Base-by-base conservation (phyloP, 1,284 basidiomycete species). In the Mycosarcoma maydis region DNA sequence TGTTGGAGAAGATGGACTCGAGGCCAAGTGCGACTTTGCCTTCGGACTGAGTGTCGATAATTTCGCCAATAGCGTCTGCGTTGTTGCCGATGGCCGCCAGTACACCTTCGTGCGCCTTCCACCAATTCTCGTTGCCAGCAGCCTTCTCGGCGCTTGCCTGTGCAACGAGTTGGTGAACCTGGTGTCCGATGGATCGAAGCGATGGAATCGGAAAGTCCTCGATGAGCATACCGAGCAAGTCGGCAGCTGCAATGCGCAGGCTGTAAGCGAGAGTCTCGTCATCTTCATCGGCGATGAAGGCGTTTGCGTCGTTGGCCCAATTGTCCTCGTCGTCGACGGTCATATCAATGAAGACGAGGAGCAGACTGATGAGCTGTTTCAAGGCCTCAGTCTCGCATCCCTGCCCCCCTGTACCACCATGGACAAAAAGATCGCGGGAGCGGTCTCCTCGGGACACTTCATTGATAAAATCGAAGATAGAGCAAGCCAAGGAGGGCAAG, bases 231-330 rank as follows among this genome's bases (percentile, higher is more conserved):
- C 87, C 86, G 36, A 96, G 84, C 24, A 97, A 83, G 76, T 97
- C 95, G 71, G 93, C 89, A 4, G 90, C 89, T 5, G 91, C 90
- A 10, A 92, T 87, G 33, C 95, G 87, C 39, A 94, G 86, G 61
- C 90, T 91, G 80, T 92, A 94, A 0, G 86, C 82, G 46, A 91
- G 87, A 1, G 89, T 89, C 69, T 96, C 93, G 73, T 97, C 95
- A 65, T 97, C 92, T 77, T 97, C 94, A 75, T 97, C 92, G 20
- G 90, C 90, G 22, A 98, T 89, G 79, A 98, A 98, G 3, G 90
- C 88, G 71, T 96, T 95, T 1, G 92, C 88, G 76, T 97, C 91
- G 50, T 85, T 88, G 4, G 87, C 87, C 94, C 95, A 98, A 34
- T 88, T 90, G 45, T 94, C 92, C 80, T 94, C 93, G 90, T 97